Evolutionary conservation across 140 eudicot genomes (phyloP).

Genomic region (Ambrosia hybrid): DNA sequence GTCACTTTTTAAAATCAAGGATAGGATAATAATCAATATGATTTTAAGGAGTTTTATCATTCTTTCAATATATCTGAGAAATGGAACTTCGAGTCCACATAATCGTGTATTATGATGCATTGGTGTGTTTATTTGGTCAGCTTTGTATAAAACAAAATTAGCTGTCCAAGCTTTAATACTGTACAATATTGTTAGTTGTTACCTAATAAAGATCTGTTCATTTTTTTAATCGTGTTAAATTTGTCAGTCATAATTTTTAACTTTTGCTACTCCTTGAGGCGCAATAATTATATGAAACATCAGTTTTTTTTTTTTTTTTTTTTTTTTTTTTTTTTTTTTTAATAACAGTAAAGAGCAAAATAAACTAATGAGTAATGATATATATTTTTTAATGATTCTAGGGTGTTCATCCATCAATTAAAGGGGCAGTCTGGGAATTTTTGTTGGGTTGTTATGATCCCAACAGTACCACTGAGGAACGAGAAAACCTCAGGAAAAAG

Average conservation of each 20-base stretch:
- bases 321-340: background rate
- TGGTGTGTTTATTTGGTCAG: conserved; percentile 2
- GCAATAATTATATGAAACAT: background rate
- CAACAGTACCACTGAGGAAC: conserved; percentile 66
- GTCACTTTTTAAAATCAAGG: too few species aligned
- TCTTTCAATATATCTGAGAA: background rate
- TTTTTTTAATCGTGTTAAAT: conserved; percentile 2
- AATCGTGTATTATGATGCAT: background rate
- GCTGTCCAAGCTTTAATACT: background rate
- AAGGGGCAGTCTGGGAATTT: conserved; percentile 98
- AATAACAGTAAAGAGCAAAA: background rate
- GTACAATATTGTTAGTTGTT: conserved; percentile 12
- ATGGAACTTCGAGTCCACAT: background rate
- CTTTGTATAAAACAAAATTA: background rate
- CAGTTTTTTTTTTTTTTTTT: background rate
- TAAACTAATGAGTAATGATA: conserved; percentile 15
- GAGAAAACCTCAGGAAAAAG: conserved; percentile 65
- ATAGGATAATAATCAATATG: too few species aligned
- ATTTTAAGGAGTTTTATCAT: too few species aligned
- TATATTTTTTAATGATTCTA: conserved; percentile 25
- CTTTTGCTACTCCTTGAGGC: conserved; percentile 17
- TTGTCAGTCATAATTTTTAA: background rate
- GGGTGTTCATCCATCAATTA: conserved; percentile 95
- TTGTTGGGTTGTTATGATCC: conserved; percentile 97
- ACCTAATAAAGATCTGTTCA: background rate